A percentile compares a stretch with the other conserved stretches of the same genome.
phyloP scores from a whole-genome alignment of 352 stramenopile species.

The Globisporangium middletonii region DNA sequence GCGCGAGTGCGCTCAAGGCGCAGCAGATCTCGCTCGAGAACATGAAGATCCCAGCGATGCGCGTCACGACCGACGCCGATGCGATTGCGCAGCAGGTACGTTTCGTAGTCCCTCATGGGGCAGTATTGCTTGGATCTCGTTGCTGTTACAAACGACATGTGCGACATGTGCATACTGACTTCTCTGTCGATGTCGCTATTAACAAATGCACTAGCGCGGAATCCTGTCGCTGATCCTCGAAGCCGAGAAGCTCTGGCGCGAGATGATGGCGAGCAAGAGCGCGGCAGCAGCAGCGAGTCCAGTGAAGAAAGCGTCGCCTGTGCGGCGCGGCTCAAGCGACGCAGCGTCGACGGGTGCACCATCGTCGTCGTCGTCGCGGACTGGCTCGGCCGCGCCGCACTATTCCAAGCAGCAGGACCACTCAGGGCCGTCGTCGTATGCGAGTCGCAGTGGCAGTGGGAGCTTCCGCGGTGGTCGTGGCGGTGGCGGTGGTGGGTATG shows the following conservation, averaged over 20 bases:
- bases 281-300: not conserved
- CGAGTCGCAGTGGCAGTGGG: constrained; percentile 4
- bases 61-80: constrained; percentile 40
- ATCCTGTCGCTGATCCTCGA: constrained; percentile 68
- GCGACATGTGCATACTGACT: not conserved
- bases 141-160: too few species aligned
- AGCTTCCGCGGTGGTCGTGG: constrained; percentile 9
- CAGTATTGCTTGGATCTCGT: too few species aligned
- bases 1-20: constrained; percentile 42
- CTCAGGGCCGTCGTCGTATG: constrained; percentile 1
- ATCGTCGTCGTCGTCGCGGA: too few species aligned
- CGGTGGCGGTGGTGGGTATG: constrained; percentile 4
- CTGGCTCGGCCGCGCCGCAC: not conserved
- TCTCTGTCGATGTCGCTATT: not conserved
- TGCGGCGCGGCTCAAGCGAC: not conserved
- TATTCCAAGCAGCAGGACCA: constrained; percentile 3
- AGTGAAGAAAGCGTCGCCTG: constrained; percentile 1
- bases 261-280: constrained; percentile 29
- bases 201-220: constrained; percentile 27
- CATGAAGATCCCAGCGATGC: constrained; percentile 70
- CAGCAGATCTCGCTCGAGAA: constrained; percentile 69
- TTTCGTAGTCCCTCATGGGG: not conserved
- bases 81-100: constrained; percentile 46
- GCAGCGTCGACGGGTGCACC: not conserved
- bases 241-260: constrained; percentile 55